Conservation (phyloP, 345 rosid species). For the Viola odorata region DNA sequence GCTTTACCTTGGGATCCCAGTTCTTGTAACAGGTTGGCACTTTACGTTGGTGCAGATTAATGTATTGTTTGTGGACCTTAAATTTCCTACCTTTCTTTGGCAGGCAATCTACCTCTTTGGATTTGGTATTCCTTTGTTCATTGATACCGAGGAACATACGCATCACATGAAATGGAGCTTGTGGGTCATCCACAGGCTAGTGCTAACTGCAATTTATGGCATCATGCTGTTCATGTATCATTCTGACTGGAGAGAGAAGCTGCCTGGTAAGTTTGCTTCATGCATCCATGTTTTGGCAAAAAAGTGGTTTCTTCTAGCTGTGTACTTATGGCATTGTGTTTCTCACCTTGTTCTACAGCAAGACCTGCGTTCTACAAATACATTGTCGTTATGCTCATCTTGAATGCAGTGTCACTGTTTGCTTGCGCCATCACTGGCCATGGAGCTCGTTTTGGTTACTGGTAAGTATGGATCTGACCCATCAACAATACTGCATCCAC, state of each 20-base stretch:
- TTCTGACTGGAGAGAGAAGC: constrained; percentile 76
- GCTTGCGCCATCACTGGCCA: constrained; percentile 60
- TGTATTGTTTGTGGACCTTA: background rate
- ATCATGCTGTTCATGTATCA: constrained; percentile 64
- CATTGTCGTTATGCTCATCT: constrained; percentile 50
- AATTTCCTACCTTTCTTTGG: constrained; percentile 1
- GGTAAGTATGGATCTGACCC: constrained; percentile 38
- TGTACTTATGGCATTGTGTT: background rate
- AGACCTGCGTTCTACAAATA: constrained; percentile 88
- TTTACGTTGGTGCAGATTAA: background rate
- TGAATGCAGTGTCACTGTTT: constrained; percentile 56
- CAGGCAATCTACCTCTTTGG: constrained; percentile 74
- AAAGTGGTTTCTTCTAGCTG: background rate
- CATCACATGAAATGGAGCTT: constrained; percentile 68
- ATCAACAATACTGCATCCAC: background rate
- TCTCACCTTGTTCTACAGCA: constrained; percentile 37
- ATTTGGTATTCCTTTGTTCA: constrained; percentile 73
- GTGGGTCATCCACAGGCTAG: constrained; percentile 77
- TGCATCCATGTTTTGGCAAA: background rate
- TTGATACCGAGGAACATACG: constrained; percentile 41
- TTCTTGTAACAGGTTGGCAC: background rate
- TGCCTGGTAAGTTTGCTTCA: constrained; percentile 52
- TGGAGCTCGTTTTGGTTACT: constrained; percentile 63
- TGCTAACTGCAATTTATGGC: constrained; percentile 72
- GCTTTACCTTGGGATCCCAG: too few species aligned